Evolutionary conservation across 495 filamentous ascomycete species (phyloP).

Genomic region (Penicillium paxilli): DNA sequence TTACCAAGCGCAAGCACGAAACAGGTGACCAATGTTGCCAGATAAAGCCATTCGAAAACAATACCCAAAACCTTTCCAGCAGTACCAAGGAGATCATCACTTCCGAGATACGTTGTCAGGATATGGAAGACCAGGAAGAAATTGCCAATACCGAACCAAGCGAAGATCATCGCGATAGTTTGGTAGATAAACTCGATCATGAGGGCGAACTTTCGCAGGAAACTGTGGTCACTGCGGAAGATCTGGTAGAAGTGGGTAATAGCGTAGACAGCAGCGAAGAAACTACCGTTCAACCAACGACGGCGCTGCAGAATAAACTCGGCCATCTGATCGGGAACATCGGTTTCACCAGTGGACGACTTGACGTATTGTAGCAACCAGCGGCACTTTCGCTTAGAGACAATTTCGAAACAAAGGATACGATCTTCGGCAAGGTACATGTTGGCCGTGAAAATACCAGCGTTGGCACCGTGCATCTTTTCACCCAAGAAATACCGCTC

Average conservation of each 20-base stretch:
- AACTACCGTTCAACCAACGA: slow-evolving; percentile 97
- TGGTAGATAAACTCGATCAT: slow-evolving; percentile 92
- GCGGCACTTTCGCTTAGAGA: slow-evolving; percentile 92
- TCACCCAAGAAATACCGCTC: slow-evolving; percentile 98
- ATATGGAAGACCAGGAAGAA: slow-evolving; percentile 99
- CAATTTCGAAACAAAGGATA: slow-evolving; percentile 98
- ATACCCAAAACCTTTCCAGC: slow-evolving; percentile 79
- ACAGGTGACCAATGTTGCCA: slow-evolving; percentile 86
- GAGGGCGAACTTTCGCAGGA: slow-evolving; percentile 85
- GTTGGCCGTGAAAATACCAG: slow-evolving; percentile 97
- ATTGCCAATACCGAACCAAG: slow-evolving; percentile 99
- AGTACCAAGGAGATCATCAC: slow-evolving; percentile 63
- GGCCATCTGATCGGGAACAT: slow-evolving; percentile 92
- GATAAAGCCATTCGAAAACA: slow-evolving; percentile 95
- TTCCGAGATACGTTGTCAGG: slow-evolving; percentile 79
- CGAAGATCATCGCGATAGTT: slow-evolving; percentile 94
- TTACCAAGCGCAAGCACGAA: slow-evolving; percentile 96
- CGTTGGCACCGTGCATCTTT: slow-evolving; percentile 93
- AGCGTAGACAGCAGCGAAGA: slow-evolving; percentile 97
- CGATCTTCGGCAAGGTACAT: slow-evolving; percentile 99
- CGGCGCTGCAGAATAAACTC: slow-evolving; percentile 95
- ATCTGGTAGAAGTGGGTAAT: slow-evolving; percentile 93
- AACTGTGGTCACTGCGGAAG: slow-evolving; percentile 86
- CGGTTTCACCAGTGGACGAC: slow-evolving; percentile 92
- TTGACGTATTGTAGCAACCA: slow-evolving; percentile 99